These are phyloP conservation scores for Elsinoe perseae DNA, from an alignment of 2,329 filamentous ascomycete genomes.

Conservation along the genomic window DNA sequence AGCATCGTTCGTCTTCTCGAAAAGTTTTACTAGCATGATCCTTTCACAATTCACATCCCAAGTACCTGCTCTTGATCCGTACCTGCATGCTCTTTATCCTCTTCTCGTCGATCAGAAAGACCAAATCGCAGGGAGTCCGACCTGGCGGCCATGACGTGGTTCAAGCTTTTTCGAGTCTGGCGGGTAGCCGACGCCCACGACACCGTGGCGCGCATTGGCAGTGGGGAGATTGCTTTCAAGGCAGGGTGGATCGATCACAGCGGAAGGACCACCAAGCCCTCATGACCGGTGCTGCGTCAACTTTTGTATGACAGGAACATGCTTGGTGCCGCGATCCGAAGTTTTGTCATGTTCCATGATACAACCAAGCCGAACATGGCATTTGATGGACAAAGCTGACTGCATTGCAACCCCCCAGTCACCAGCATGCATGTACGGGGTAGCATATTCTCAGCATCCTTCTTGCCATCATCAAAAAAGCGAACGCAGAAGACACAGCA, in stretches of 20 bases:
- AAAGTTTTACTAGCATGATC: too few relatives aligned
- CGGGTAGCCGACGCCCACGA: not conserved
- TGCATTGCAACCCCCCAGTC: not conserved
- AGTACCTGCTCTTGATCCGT: not conserved
- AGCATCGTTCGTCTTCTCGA: too few relatives aligned
- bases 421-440: not conserved
- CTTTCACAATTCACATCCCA: not conserved
- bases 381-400: not conserved
- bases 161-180: conserved; percentile 6
- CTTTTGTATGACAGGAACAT: not conserved
- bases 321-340: not conserved
- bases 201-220: not conserved
- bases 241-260: not conserved
- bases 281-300: not conserved
- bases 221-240: not conserved
- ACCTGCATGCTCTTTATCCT: not conserved
- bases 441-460: not conserved
- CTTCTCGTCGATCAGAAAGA: not conserved
- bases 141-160: not conserved
- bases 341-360: not conserved
- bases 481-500: not conserved
- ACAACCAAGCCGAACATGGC: not conserved
- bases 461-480: not conserved
- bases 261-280: not conserved
- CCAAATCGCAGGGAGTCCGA: not conserved